Evolutionary conservation across 352 stramenopile genomes (phyloP), one percentile per base, ranked within the genome.

Genomic region (Phytophthora pini): DNA sequence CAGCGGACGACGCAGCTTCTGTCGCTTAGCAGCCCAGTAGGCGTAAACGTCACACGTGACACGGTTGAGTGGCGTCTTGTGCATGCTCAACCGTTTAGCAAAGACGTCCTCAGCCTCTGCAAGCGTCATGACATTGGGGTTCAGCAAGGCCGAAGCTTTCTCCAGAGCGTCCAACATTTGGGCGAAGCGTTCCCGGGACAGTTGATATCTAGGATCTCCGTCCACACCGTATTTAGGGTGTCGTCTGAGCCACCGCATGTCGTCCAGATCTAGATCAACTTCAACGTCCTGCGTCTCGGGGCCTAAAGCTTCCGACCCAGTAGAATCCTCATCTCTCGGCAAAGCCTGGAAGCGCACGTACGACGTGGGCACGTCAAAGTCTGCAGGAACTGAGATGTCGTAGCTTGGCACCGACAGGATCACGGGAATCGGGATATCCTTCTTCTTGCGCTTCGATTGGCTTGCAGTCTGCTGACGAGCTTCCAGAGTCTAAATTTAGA

Each of bases 21-120:
- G 85, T 4, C 97, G 93, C 74, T 99, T 99, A 22, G 88, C 66
- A 6, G 97, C 86, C 98, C 98, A 99, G 75, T 99, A 99, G 52
- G 88, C 87, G 79, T 99, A 97, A 59, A 98, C 86, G 49, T 97
- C 90, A 32, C 85, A 76, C 2, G 79, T 88, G 32, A 87, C 85
- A 34, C 72, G 76, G 61, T 93, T 89, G 10, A 94, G 53, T 63
- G 85, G 83, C 38, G 84, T 93, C 68, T 87, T 85, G 67, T 81
- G 67, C 65, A 92, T 79, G 12, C 60, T 57, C 10, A 93, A 59
- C 38, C 87, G 72, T 27, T 82, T 89, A n/a, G 77, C 49, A 31
- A 94, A 89, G 2, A 95, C 79, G 43, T 93, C 77, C 40, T 94
- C 84, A 32, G 84, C 85, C 56, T 94, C 82, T 2, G 79, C 79